Evolutionary conservation across 106 monocot genomes (phyloP).

Genomic region (Dioscorea zingiberensis): DNA sequence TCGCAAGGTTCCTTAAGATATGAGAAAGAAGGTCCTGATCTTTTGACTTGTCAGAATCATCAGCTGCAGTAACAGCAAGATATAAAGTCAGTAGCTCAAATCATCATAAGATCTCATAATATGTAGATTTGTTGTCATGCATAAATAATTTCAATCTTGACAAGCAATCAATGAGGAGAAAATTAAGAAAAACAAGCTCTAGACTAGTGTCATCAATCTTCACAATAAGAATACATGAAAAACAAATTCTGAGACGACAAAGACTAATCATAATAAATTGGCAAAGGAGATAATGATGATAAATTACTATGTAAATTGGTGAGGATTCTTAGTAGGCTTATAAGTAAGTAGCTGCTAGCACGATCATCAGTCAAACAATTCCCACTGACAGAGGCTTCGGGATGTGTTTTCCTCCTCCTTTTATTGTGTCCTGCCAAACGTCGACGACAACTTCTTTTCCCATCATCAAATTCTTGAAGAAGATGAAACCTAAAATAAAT

Average conservation of each 20-base stretch:
- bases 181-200: background rate
- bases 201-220: background rate
- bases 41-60: slow-evolving; percentile 25
- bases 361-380: slow-evolving; percentile 22
- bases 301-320: slow-evolving; percentile 43
- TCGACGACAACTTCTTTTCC: slow-evolving; percentile 56
- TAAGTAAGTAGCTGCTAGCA: slow-evolving; percentile 32
- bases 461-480: slow-evolving; percentile 74
- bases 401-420: slow-evolving; percentile 44
- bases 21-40: slow-evolving; percentile 61
- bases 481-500: slow-evolving; percentile 48
- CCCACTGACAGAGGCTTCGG: slow-evolving; percentile 27
- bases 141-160: background rate
- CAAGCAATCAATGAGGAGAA: background rate
- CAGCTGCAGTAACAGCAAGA: slow-evolving; percentile 42
- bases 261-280: background rate
- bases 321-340: slow-evolving; percentile 41
- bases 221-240: background rate
- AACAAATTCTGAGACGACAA: background rate
- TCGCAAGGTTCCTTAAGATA: slow-evolving; percentile 53
- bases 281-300: background rate
- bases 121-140: background rate
- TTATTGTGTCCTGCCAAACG: slow-evolving; percentile 59
- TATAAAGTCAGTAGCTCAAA: background rate
- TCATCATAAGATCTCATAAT: background rate